Evolutionary conservation across 2,329 filamentous ascomycete genomes (phyloP).

Genomic region (Didymellaceae sp.): DNA sequence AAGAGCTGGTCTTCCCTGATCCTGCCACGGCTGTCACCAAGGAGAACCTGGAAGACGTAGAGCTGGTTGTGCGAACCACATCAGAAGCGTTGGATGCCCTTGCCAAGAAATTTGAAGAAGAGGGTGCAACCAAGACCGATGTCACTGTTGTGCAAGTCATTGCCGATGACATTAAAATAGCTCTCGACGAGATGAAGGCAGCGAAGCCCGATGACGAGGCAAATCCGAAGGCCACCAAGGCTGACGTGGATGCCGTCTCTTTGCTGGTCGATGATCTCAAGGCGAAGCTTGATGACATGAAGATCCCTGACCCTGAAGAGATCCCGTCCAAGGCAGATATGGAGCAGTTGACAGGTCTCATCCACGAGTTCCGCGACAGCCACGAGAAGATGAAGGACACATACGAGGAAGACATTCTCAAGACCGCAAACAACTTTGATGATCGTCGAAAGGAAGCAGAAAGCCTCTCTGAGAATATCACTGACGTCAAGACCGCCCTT

Average conservation of each 20-base stretch:
- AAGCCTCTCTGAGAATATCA: conserved; percentile 77
- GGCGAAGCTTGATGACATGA: conserved; percentile 74
- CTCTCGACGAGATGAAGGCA: conserved; percentile 71
- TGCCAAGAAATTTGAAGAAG: conserved; percentile 69
- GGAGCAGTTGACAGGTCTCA: conserved; percentile 63
- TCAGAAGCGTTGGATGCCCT: conserved; percentile 75
- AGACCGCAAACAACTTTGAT: conserved; percentile 79
- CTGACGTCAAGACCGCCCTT: conserved; percentile 77
- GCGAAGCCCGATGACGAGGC: conserved; percentile 58
- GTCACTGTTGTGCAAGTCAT: conserved; percentile 77
- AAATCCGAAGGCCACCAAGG: conserved; percentile 75
- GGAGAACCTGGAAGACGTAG: conserved; percentile 66
- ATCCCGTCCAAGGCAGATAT: conserved; percentile 80
- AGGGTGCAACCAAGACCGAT: conserved; percentile 78
- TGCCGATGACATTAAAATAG: conserved; percentile 75
- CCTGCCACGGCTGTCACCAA: conserved; percentile 72
- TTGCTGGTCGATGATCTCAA: conserved; percentile 87
- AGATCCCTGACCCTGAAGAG: conserved; percentile 71
- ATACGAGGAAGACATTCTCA: conserved; percentile 74
- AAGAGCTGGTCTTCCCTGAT: conserved; percentile 73
- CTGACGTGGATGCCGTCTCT: conserved; percentile 80
- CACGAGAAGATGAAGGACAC: conserved; percentile 74
- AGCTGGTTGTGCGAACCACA: conserved; percentile 74
- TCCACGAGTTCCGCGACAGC: conserved; percentile 60
- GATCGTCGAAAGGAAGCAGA: conserved; percentile 84